phyloP scores from a whole-genome alignment of 2,329 filamentous ascomycete genomes.

The Leptographium lundbergii region DNA sequence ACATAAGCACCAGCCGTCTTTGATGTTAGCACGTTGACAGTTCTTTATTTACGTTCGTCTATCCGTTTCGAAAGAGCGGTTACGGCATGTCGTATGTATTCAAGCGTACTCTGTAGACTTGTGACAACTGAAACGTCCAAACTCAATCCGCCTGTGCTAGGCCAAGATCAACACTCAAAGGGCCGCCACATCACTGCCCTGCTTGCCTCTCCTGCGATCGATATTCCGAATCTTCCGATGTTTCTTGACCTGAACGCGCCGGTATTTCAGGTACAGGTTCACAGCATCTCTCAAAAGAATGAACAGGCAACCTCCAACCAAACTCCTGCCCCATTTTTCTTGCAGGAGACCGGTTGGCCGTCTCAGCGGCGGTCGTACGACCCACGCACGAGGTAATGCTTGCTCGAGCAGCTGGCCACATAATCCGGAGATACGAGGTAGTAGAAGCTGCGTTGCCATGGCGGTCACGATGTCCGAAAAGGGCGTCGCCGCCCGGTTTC shows the following conservation, averaged over 20 bases:
- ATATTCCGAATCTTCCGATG: conserved; percentile 42
- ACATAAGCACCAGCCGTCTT: conserved; percentile 15
- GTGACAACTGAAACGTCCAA: not conserved
- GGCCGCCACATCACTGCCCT: not conserved
- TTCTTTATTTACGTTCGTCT: no score
- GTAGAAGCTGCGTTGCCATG: conserved; percentile 49
- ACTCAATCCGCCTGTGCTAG: not conserved
- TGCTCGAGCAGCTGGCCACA: conserved; percentile 65
- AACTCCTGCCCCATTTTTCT: conserved; percentile 75
- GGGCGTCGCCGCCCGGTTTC: conserved; percentile 8
- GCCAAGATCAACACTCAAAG: not conserved
- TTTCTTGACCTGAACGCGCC: conserved; percentile 42
- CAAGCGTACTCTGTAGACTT: not conserved
- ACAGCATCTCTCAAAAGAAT: conserved; percentile 66
- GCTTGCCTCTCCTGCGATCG: conserved; percentile 14
- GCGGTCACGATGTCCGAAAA: conserved; percentile 34
- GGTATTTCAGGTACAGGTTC: conserved; percentile 50
- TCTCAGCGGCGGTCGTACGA: conserved; percentile 24
- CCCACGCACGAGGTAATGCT: conserved; percentile 56
- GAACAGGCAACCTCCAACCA: conserved; percentile 80
- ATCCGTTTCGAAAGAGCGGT: no score
- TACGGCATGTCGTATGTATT: no score
- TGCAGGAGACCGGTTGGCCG: conserved; percentile 50
- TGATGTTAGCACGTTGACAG: not conserved
- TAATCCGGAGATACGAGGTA: conserved; percentile 67